Conservation (phyloP, 2,329 filamentous ascomycete genomes). For the Fusarium anguioides region DNA sequence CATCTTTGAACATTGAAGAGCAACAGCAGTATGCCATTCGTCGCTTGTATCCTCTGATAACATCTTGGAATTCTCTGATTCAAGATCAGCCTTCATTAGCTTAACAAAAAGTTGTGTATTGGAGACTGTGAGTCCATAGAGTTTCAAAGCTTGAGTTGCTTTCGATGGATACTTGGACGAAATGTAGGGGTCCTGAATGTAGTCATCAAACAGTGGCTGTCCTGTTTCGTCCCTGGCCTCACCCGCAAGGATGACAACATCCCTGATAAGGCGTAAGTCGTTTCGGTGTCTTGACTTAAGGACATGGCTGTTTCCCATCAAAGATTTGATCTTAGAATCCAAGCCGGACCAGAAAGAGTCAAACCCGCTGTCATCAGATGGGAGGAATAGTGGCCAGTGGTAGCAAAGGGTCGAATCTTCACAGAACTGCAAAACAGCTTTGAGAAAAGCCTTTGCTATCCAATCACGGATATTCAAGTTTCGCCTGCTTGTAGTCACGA, state of each 20-base stretch:
- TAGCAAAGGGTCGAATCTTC: slow-evolving; percentile 24
- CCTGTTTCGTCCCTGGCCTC: not conserved
- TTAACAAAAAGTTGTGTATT: not conserved
- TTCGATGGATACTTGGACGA: slow-evolving; percentile 3
- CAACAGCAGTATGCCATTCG: no score
- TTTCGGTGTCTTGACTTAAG: not conserved
- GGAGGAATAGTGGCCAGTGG: slow-evolving; percentile 29
- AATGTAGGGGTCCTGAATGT: slow-evolving; percentile 7
- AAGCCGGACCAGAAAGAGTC: slow-evolving; percentile 24
- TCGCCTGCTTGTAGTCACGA: slow-evolving; percentile 18
- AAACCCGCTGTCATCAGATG: not conserved
- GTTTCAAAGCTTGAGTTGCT: not conserved
- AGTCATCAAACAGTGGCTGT: slow-evolving; percentile 19
- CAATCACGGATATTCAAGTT: slow-evolving; percentile 6
- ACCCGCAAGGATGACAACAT: not conserved
- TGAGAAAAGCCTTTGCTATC: not conserved
- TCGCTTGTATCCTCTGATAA: no score
- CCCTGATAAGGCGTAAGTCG: not conserved
- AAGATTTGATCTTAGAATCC: not conserved
- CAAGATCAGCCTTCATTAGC: slow-evolving; percentile 11
- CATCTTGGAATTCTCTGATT: no score
- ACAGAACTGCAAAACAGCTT: slow-evolving; percentile 22
- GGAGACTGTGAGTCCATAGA: slow-evolving; percentile 8
- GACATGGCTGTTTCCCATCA: not conserved
- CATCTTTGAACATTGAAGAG: no score